Base-by-base conservation (phyloP, 2,329 filamentous ascomycete species). In the Simplicillium sp. region DNA sequence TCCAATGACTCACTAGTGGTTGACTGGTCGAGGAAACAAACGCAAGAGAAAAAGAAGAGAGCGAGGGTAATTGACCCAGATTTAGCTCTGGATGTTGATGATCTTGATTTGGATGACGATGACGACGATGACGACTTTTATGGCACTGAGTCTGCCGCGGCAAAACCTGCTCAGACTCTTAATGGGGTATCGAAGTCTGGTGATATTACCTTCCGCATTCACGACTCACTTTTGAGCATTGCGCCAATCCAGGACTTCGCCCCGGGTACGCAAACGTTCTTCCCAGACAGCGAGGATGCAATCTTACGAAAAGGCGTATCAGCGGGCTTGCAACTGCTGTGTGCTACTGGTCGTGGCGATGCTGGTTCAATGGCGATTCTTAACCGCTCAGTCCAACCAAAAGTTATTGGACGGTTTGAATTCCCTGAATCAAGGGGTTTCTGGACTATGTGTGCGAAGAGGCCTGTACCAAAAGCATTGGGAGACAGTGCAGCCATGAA, bases 1-100 rank as follows among this genome's bases (percentile, higher is more conserved):
- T 77, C 82, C 41, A 75, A 80, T 8, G 86, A 97, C 50, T 94
- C 90, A 0, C 59, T 86, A 2, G 71, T 98, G 4, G 58, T 98
- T 18, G 82, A 85, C 16, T 96, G 88, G 83, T 79, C 76, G 31
- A 75, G 76, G 46, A 83, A 82, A 49, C 73, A 80, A 40, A 64
- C 67, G 11, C 75, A 79, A 45, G 75, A 75, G 38, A 81, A 80
- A 50, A 77, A 79, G 40, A 83, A 77, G 49, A 80, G 80, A 49
- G 71, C 75, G 17, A 75, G 80, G 34, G 58, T 75, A 7, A 54
- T 74, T 4, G 80, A 82, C 37, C 65, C 75, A 3, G 62, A 69
- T 11, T 49, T 73, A 20, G 70, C 68, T 8, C 51, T 71, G 16
- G 70, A 73, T 15, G 60, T 68, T 13, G 68, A 74, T 4, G 71